Percentiles rank a stretch among this genome's conserved stretches.
phyloP scores from a whole-genome alignment of 192 early-diverging fungal genomes.

The Spinellus fusiger region DNA sequence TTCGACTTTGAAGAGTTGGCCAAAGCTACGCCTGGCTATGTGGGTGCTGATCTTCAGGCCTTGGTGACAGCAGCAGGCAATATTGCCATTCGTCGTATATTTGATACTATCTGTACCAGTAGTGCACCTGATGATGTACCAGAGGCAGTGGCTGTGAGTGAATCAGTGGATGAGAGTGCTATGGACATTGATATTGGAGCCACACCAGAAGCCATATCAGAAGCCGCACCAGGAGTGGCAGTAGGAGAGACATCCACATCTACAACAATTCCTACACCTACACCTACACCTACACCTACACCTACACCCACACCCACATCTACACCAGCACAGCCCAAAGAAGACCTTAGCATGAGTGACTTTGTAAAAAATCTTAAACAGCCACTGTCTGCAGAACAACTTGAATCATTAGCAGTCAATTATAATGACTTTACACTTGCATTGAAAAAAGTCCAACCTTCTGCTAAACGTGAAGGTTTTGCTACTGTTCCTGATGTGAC shows the following conservation, averaged over 20 bases:
- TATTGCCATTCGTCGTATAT: slow-evolving; percentile 83
- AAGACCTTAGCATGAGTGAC: slow-evolving; percentile 59
- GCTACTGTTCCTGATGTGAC: slow-evolving; percentile 94
- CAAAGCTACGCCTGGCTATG: slow-evolving; percentile 93
- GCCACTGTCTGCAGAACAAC: slow-evolving; percentile 72
- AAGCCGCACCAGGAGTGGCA: not conserved
- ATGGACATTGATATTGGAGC: slow-evolving; percentile 39
- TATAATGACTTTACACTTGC: slow-evolving; percentile 84
- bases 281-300: slow-evolving; percentile 3
- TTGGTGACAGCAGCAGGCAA: slow-evolving; percentile 86
- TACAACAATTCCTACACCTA: not conserved
- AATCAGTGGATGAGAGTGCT: slow-evolving; percentile 10
- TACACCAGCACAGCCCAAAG: slow-evolving; percentile 32
- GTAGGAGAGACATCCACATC: not conserved
- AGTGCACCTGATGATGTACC: no score
- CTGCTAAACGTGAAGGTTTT: slow-evolving; percentile 97
- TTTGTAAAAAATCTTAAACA: slow-evolving; percentile 69
- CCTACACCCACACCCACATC: slow-evolving; percentile 3
- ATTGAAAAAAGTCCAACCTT: slow-evolving; percentile 88
- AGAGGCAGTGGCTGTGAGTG: no score
- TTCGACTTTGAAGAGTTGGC: slow-evolving; percentile 82
- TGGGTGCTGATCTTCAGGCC: slow-evolving; percentile 94
- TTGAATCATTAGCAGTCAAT: slow-evolving; percentile 77
- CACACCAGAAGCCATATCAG: slow-evolving; percentile 2
- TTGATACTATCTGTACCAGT: slow-evolving; percentile 37